phyloP scores from a whole-genome alignment of 1,284 basidiomycete genomes.

The Moesziomyces sp. region DNA sequence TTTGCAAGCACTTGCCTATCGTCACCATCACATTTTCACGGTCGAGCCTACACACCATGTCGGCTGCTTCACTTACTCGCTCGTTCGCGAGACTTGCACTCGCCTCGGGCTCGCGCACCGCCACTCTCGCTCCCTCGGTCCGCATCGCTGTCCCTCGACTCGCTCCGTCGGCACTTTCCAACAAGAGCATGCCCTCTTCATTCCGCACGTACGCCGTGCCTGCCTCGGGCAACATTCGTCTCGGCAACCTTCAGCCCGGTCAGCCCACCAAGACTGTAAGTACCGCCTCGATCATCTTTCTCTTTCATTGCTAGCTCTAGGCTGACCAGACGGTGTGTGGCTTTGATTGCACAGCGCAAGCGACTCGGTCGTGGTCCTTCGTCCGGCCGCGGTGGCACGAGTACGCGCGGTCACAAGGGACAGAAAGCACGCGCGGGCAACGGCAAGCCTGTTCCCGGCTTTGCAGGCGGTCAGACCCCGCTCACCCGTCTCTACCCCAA shows the following conservation, averaged over 20 bases:
- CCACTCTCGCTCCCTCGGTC: conserved; percentile 9
- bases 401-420: conserved; percentile 93
- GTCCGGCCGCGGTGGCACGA: conserved; percentile 88
- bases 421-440: conserved; percentile 92
- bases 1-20: not conserved
- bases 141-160: conserved; percentile 12
- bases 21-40: not conserved
- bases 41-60: conserved; percentile 14
- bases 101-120: conserved; percentile 23
- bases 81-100: conserved; percentile 29
- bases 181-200: not conserved
- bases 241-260: conserved; percentile 44
- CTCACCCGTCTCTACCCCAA: conserved; percentile 92
- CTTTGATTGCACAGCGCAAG: conserved; percentile 75
- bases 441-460: conserved; percentile 80
- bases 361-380: conserved; percentile 92
- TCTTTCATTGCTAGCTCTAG: not conserved
- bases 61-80: conserved; percentile 34
- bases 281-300: not conserved
- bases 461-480: conserved; percentile 96
- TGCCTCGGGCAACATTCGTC: conserved; percentile 28
- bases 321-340: not conserved
- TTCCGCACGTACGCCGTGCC: conserved; percentile 34
- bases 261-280: conserved; percentile 47
- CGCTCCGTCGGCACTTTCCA: conserved; percentile 9